A percentile compares a stretch with the other conserved stretches of the same genome.
Conservation (phyloP, 108 stramenopile species). For the Nitzschia palea region DNA sequence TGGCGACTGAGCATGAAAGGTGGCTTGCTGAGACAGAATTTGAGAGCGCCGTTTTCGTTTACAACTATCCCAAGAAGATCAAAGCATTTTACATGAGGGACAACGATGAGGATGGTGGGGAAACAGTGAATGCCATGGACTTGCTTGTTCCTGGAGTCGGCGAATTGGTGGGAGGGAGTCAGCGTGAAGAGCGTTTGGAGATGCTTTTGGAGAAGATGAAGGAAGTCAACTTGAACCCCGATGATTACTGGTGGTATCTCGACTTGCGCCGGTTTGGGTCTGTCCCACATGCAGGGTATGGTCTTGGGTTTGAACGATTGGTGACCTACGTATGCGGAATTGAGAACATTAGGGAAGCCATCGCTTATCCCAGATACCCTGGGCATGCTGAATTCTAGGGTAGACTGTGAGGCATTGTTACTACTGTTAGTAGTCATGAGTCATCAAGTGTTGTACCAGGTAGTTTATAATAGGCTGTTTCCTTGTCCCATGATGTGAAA, state of each 20-base stretch:
- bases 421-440: too few species aligned
- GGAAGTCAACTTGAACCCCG: slow-evolving; percentile 81
- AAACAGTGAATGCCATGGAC: slow-evolving; percentile 98
- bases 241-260: slow-evolving; percentile 98
- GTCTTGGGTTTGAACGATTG: slow-evolving; percentile 98
- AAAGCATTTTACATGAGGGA: slow-evolving; percentile 99
- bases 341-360: slow-evolving; percentile 98
- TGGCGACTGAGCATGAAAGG: slow-evolving; percentile 97
- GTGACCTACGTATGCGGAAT: slow-evolving; percentile 97
- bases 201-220: slow-evolving; percentile 89
- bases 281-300: slow-evolving; percentile 99
- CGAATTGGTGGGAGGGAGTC: slow-evolving; percentile 98
- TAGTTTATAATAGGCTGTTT: too few species aligned
- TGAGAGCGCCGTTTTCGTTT: slow-evolving; percentile 93
- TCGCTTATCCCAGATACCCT: slow-evolving; percentile 96
- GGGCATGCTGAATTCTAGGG: slow-evolving; percentile 94
- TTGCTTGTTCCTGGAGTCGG: slow-evolving; percentile 98
- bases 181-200: slow-evolving; percentile 92
- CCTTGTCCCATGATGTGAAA: too few species aligned
- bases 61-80: slow-evolving; percentile 96
- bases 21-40: slow-evolving; percentile 96
- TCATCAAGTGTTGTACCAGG: too few species aligned
- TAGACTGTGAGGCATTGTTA: not conserved
- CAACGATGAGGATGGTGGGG: slow-evolving; percentile 93
- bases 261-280: slow-evolving; percentile 92